Evolutionary conservation across 257 asterid species (phyloP).

Genomic region (Rhazya stricta): DNA sequence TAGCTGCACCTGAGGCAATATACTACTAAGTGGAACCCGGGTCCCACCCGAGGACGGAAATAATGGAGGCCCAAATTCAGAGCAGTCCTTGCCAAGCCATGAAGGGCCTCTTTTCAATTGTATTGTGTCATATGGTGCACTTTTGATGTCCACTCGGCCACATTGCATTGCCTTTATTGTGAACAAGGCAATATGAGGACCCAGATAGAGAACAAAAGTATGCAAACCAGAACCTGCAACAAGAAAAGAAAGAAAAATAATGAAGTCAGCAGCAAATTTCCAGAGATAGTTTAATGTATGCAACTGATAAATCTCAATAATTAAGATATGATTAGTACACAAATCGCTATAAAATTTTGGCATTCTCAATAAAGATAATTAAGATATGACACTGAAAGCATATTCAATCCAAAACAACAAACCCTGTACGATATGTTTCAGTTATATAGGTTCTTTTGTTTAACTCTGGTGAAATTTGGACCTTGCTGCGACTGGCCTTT

Average conservation of each 20-base stretch:
- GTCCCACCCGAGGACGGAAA: slow-evolving; percentile 53
- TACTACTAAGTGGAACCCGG: slow-evolving; percentile 68
- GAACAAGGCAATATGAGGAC: slow-evolving; percentile 89
- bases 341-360: neutral
- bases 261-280: neutral
- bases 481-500: neutral
- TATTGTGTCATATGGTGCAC: slow-evolving; percentile 88
- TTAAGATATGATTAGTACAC: neutral
- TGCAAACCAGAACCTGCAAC: slow-evolving; percentile 84
- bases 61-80: slow-evolving; percentile 67
- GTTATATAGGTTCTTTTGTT: neutral
- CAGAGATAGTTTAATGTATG: neutral
- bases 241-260: slow-evolving; percentile 8
- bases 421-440: neutral
- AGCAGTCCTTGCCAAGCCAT: slow-evolving; percentile 86
- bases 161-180: slow-evolving; percentile 81
- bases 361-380: too few species aligned
- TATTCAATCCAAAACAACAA: neutral
- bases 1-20: slow-evolving; percentile 83
- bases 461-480: neutral
- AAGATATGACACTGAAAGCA: neutral
- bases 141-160: slow-evolving; percentile 85
- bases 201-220: slow-evolving; percentile 89
- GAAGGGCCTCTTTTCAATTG: slow-evolving; percentile 62
- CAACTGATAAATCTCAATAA: neutral